Base-by-base conservation (phyloP, 805 yeast genomes). In the Starmerella cellae region DNA sequence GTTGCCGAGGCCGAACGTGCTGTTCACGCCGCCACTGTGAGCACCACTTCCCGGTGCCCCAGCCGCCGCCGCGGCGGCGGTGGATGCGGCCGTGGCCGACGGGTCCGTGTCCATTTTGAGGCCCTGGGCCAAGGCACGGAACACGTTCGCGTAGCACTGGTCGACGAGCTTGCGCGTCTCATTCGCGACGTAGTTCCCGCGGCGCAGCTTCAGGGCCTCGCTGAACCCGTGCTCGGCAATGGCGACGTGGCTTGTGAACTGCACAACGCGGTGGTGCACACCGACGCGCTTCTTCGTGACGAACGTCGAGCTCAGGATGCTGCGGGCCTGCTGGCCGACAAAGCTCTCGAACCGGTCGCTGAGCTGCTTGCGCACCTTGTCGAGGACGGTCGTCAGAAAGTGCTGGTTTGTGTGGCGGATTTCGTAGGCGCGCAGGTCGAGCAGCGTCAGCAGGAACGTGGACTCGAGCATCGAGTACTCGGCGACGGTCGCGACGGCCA, bases 321-420 rank as follows among this genome's bases (percentile, higher is more conserved):
- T 48, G 24, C 65, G 60, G 5, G 71, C 60, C 56, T 81, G 83
- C n/a, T 60, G 61, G 16, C 70, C 71, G 20, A 79, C 59, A 47
- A 72, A 74, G 47, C 71, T 72, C 17, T 61, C 61, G 94, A 94
- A 83, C 16, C 65, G 63, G 28, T 59, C 60, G 32, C 61, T 61
- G 35, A 75, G 63, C 55, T 71, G 72, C 23, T 74, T 74, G n/a
- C 65, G 60, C 4, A 76, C 49, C 46, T 72, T 73, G 26, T 64
- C 66, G 47, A 79, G 63, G 40, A 69, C 64, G 31, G 69, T 66
- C 45, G 71, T 63, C 18, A 71, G 61, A 51, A 70, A 82, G 48
- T 82, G 94, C 54, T 79, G 85, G 55, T 74, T 72, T 1, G 78
- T 65, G 8, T 71, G 61, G 9, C 69, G 69, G 17, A 66, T 55